Conservation (phyloP, 768 basidiomycete genomes). For the Boletus subparvulus region DNA sequence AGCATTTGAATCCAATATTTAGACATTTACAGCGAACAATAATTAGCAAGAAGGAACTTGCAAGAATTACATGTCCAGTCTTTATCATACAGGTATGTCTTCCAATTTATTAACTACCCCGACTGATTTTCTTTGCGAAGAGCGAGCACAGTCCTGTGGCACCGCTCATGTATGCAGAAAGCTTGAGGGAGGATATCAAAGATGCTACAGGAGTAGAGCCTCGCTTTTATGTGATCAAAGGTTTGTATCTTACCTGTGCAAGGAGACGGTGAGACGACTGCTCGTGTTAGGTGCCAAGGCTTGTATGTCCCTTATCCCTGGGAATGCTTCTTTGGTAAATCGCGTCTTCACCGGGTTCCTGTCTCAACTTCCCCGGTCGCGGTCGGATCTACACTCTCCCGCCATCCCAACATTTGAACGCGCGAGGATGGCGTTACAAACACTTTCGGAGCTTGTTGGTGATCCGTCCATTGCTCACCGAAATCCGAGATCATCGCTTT, state of each 20-base stretch:
- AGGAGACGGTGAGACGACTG: neutral
- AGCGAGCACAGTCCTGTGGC: conserved; percentile 58
- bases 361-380: conserved; percentile 46
- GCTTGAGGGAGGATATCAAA: conserved; percentile 46
- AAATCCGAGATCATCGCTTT: conserved; percentile 60
- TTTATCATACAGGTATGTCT: conserved; percentile 63
- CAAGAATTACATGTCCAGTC: conserved; percentile 59
- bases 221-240: conserved; percentile 59
- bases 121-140: conserved; percentile 34
- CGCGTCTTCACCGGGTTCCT: conserved; percentile 65
- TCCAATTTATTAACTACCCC: neutral
- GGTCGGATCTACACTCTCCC: conserved; percentile 48
- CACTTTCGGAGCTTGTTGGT: conserved; percentile 50
- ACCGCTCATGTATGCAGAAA: conserved; percentile 57
- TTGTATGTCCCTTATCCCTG: conserved; percentile 53
- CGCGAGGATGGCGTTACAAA: conserved; percentile 53
- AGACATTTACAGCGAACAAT: conserved; percentile 49
- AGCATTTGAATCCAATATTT: neutral
- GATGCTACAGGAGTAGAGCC: conserved; percentile 48
- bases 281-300: conserved; percentile 49
- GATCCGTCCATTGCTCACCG: conserved; percentile 47
- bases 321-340: conserved; percentile 61
- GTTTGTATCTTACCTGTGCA: conserved; percentile 32
- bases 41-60: conserved; percentile 46
- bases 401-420: conserved; percentile 41